A percentile compares a stretch with the other conserved stretches of the same genome.
phyloP scores from a whole-genome alignment of 192 early-diverging fungal species.

The Backusella macrospora region DNA sequence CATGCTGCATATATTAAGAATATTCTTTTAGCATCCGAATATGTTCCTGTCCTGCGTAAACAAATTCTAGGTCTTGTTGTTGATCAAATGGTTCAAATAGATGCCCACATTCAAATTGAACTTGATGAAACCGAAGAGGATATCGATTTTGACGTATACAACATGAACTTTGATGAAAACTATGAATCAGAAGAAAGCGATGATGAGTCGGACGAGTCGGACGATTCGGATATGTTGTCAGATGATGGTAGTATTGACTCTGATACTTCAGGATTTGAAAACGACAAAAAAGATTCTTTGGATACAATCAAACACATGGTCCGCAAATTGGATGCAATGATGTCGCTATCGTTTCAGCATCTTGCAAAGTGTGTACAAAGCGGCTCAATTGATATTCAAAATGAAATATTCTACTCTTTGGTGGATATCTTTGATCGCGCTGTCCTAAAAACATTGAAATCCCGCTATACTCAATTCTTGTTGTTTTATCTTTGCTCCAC shows the following conservation, averaged over 20 bases:
- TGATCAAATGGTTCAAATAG: slow-evolving; percentile 85
- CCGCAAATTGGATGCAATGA: slow-evolving; percentile 74
- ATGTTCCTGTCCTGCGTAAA: slow-evolving; percentile 70
- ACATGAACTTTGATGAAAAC: slow-evolving; percentile 40
- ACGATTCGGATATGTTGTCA: slow-evolving; percentile 47
- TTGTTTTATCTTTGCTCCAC: slow-evolving; percentile 82
- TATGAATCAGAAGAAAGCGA: slow-evolving; percentile 44
- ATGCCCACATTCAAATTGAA: slow-evolving; percentile 92
- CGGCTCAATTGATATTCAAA: slow-evolving; percentile 30
- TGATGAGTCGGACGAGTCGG: slow-evolving; percentile 39
- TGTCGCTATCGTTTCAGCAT: slow-evolving; percentile 66
- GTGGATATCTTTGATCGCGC: slow-evolving; percentile 79
- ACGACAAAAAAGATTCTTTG: slow-evolving; percentile 13
- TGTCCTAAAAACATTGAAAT: slow-evolving; percentile 84
- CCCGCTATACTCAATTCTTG: slow-evolving; percentile 90
- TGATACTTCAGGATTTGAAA: slow-evolving; percentile 39
- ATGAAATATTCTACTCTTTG: slow-evolving; percentile 67
- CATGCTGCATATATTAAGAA: slow-evolving; percentile 78
- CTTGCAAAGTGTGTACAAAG: slow-evolving; percentile 41
- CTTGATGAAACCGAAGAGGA: slow-evolving; percentile 83
- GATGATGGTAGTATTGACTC: slow-evolving; percentile 17
- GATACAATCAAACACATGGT: slow-evolving; percentile 56
- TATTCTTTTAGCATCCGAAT: slow-evolving; percentile 72
- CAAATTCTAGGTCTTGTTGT: slow-evolving; percentile 76
- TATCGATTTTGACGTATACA: slow-evolving; percentile 41